Evolutionary conservation across 1,139 yeast genomes (phyloP).

Genomic region (Debaryomyces fabryi): DNA sequence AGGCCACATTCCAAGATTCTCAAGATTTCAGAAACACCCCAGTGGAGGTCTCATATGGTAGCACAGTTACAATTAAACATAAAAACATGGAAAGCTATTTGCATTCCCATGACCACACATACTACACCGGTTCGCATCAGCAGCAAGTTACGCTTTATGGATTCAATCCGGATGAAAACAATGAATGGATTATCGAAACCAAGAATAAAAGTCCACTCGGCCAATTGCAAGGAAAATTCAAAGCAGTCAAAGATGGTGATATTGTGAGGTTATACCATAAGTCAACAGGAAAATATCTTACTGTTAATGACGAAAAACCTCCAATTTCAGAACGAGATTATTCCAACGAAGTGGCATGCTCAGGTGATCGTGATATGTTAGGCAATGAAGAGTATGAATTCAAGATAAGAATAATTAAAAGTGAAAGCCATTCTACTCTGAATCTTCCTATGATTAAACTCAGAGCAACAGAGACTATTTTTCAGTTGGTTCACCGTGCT

Average conservation of each 20-base stretch:
- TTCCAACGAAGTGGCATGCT: conserved; percentile 70
- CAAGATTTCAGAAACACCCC: conserved; percentile 39
- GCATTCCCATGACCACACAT: conserved; percentile 63
- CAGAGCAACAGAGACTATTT: conserved; percentile 55
- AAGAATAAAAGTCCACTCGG: conserved; percentile 35
- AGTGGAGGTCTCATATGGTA: conserved; percentile 62
- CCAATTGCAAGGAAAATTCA: conserved; percentile 30
- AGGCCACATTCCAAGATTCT: conserved; percentile 50
- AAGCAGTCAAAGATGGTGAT: conserved; percentile 51
- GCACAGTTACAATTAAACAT: conserved; percentile 69
- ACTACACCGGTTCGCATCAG: conserved; percentile 56
- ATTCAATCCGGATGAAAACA: conserved; percentile 52
- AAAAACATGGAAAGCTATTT: conserved; percentile 62
- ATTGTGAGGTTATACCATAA: conserved; percentile 64
- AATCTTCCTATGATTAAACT: conserved; percentile 43
- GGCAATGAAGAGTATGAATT: conserved; percentile 60
- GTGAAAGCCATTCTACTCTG: conserved; percentile 28
- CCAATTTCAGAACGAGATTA: conserved; percentile 84
- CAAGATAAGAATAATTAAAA: conserved; percentile 40
- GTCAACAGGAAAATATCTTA: conserved; percentile 59
- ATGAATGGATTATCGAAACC: conserved; percentile 69
- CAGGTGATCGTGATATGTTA: conserved; percentile 51
- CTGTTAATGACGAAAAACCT: conserved; percentile 63
- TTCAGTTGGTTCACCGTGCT: conserved; percentile 62
- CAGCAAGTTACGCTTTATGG: conserved; percentile 73